A percentile compares a stretch with the other conserved stretches of the same genome.
These are phyloP conservation scores for Collybiopsis confluens DNA, from an alignment of 768 basidiomycete species.

Conservation along the genomic window DNA sequence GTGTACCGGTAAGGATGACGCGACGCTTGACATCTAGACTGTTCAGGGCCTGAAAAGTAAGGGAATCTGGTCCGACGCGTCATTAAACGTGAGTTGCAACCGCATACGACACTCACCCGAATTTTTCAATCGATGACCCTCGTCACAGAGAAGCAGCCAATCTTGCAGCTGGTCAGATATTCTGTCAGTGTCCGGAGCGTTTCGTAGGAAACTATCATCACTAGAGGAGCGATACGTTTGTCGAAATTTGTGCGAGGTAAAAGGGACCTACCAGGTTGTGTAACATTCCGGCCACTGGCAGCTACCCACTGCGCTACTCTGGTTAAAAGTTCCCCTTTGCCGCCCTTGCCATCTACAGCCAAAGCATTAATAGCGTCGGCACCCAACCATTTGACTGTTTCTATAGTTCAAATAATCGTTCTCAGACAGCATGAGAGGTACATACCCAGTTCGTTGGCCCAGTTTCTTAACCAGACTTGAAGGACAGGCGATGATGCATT, in stretches of 20 bases:
- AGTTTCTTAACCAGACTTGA: conserved; percentile 96
- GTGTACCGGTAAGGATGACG: conserved; percentile 92
- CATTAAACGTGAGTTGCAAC: neutral
- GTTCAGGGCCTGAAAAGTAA: conserved; percentile 83
- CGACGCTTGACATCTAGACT: conserved; percentile 81
- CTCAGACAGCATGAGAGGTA: conserved; percentile 5
- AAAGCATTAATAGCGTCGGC: conserved; percentile 76
- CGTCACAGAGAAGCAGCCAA: conserved; percentile 93
- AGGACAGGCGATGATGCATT: conserved; percentile 96
- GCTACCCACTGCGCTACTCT: conserved; percentile 88
- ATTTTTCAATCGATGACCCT: conserved; percentile 96
- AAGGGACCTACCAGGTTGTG: conserved; percentile 69
- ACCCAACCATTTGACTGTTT: conserved; percentile 93
- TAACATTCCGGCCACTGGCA: conserved; percentile 83
- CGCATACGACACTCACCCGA: conserved; percentile 52
- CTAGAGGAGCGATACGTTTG: conserved; percentile 32
- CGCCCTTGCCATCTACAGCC: conserved; percentile 89
- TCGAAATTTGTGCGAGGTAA: neutral
- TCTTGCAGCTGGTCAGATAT: conserved; percentile 73
- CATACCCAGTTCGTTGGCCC: conserved; percentile 93
- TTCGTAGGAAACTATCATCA: conserved; percentile 99
- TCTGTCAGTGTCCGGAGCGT: conserved; percentile 78
- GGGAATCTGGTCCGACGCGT: conserved; percentile 52
- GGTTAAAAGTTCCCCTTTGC: conserved; percentile 73
- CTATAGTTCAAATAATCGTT: neutral